Evolutionary conservation across 306 rosid species (phyloP).

Genomic region (Cicer judaicum): DNA sequence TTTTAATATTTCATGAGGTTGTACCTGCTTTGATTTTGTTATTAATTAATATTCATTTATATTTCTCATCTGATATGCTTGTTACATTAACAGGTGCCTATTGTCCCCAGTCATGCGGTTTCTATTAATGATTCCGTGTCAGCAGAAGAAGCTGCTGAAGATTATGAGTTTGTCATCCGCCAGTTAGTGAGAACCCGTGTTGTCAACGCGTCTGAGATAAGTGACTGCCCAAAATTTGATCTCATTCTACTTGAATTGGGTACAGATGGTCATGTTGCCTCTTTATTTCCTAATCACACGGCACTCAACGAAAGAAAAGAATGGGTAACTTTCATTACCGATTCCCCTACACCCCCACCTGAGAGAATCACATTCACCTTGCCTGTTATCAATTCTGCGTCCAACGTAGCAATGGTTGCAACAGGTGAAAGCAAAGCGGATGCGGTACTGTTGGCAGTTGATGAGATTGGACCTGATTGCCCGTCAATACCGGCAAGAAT

Average conservation of each 20-base stretch:
- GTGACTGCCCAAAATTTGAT: constrained; percentile 96
- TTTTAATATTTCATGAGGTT: constrained; percentile 32
- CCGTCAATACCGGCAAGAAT: constrained; percentile 68
- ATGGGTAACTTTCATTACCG: constrained; percentile 92
- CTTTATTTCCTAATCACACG: constrained; percentile 80
- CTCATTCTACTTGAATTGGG: constrained; percentile 95
- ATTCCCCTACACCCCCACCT: constrained; percentile 96
- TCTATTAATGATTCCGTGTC: constrained; percentile 88
- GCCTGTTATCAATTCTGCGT: constrained; percentile 96
- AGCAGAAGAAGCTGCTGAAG: constrained; percentile 95
- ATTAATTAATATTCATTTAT: constrained; percentile 10
- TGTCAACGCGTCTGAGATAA: constrained; percentile 72
- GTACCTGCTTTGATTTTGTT: constrained; percentile 3
- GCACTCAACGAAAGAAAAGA: constrained; percentile 72
- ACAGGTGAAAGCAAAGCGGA: constrained; percentile 79
- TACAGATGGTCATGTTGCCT: constrained; percentile 87
- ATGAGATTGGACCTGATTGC: constrained; percentile 56
- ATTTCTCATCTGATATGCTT: constrained; percentile 41
- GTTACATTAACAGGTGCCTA: constrained; percentile 69
- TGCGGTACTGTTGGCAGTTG: constrained; percentile 74
- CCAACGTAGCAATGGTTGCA: constrained; percentile 79
- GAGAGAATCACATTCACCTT: constrained; percentile 96
- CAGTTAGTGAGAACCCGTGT: constrained; percentile 90
- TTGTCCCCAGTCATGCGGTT: constrained; percentile 86
- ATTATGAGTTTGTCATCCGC: constrained; percentile 86